Evolutionary conservation across 257 asterid genomes (phyloP).

Genomic region (Solanum chilense): DNA sequence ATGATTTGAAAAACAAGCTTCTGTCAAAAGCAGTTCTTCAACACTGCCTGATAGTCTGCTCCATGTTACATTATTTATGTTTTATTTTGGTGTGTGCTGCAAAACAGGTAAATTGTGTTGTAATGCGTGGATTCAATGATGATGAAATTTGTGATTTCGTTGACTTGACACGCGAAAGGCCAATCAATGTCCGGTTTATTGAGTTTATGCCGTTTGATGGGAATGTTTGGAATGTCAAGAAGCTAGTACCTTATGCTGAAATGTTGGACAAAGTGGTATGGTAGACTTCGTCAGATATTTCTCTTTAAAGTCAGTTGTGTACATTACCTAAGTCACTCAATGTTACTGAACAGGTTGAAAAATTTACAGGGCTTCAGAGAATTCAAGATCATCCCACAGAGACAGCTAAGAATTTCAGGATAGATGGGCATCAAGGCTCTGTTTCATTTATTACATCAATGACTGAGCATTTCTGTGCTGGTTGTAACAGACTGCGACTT

Average conservation of each 20-base stretch:
- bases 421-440: conserved; percentile 79
- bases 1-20: not conserved
- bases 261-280: conserved; percentile 94
- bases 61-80: not conserved
- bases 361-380: conserved; percentile 58
- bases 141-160: conserved; percentile 92
- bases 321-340: conserved; percentile 20
- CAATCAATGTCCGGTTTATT: conserved; percentile 85
- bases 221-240: conserved; percentile 96
- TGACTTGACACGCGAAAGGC: conserved; percentile 85
- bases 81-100: conserved; percentile 5
- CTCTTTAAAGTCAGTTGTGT: not conserved
- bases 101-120: conserved; percentile 83
- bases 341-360: conserved; percentile 58
- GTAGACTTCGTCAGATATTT: conserved; percentile 24
- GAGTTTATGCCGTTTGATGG: conserved; percentile 99
- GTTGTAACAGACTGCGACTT: conserved; percentile 90
- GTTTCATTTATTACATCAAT: conserved; percentile 94
- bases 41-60: not conserved
- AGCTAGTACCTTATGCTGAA: conserved; percentile 87
- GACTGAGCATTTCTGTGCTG: conserved; percentile 97
- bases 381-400: conserved; percentile 79
- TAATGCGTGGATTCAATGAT: conserved; percentile 99
- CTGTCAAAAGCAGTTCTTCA: not conserved
- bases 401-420: conserved; percentile 88